Conservation (phyloP, 2,329 filamentous ascomycete species). For the Graphilbum ipis-grandicollis region DNA sequence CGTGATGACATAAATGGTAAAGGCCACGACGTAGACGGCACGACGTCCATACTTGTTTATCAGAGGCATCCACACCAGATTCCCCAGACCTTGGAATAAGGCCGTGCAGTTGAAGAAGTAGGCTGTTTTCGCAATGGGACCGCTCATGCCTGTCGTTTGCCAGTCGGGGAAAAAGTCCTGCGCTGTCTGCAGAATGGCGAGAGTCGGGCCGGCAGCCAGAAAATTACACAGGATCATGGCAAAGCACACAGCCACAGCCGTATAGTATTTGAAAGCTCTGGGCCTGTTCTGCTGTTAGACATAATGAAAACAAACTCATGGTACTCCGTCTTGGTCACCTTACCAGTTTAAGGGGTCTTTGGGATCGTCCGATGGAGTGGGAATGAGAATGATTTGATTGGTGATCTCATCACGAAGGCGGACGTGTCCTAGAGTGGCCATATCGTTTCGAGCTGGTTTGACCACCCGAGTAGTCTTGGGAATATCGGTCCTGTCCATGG, state of each 20-base stretch:
- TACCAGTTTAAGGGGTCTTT: conserved; percentile 37
- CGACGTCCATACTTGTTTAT: conserved; percentile 27
- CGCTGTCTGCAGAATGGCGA: conserved; percentile 30
- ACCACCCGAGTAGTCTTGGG: no score
- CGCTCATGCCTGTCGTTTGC: conserved; percentile 12
- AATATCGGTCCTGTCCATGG: no score
- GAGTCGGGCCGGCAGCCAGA: conserved; percentile 34
- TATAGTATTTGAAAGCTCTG: conserved; percentile 26
- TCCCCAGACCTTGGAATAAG: conserved; percentile 28
- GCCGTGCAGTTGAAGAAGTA: conserved; percentile 36
- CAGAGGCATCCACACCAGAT: conserved; percentile 27
- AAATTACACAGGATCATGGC: conserved; percentile 41
- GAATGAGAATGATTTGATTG: conserved; percentile 32
- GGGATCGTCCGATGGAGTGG: conserved; percentile 28
- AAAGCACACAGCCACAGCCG: conserved; percentile 28
- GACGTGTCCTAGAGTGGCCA: conserved; percentile 23
- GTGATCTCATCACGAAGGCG: conserved; percentile 23
- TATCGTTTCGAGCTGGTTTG: no score
- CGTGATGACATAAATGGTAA: conserved; percentile 22
- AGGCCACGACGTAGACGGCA: conserved; percentile 25
- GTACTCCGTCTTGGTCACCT: neutral
- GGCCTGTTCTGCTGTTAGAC: neutral
- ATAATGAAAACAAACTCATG: no score
- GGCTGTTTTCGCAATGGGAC: conserved; percentile 23
- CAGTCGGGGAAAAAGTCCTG: conserved; percentile 26